Evolutionary conservation across 352 stramenopile species (phyloP), one percentile per base, ranked within the genome.

Genomic region (Blastocystis sp.): DNA sequence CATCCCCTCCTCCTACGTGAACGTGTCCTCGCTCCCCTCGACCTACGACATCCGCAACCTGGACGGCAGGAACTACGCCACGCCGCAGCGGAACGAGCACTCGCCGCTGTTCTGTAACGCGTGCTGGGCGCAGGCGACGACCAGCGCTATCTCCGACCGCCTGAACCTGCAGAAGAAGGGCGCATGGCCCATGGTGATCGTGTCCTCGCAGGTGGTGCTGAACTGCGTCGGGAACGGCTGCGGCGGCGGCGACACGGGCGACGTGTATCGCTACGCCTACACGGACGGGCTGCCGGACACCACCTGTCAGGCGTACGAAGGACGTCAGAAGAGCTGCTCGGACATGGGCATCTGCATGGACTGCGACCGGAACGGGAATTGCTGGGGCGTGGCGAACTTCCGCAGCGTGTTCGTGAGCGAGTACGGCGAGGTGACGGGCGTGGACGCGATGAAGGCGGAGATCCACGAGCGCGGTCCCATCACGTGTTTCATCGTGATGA

Each of bases 81-180:
- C 96, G 24, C 97, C 96, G 92, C 95, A 96, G 91, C 96, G 98
- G 90, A 99, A 98, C 92, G 96, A 99, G 91, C 97, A 98, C 92
- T 97, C 98, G 71, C 96, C 96, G 33, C 92, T 95, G 91, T 97
- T 96, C 91, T 97, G 95, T 90, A 94, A 94, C 88, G 94, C 94
- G 12, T 96, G 94, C 92, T 96, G 94, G 93, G 92, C 93, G 2
- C 96, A 96, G 90, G 92, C 93, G 93, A 79, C 69, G 91, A 90
- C 19, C 24, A 31, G 12, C n/a, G 67, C 74, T 39, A 45, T 74
- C 1, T 85, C 80, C n/a, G 88, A 85, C 77, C 90, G 71, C 31
- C 70, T 24, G 94, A 95, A 88, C 93, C 92, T 90, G 3, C 37
- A 16, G 12, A 12, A 16, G 13, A 21, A 50, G 16, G 69, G 69